A percentile compares a stretch with the other conserved stretches of the same genome.
phyloP scores from a whole-genome alignment of 306 rosid species.

The Gastrolobium villosum region DNA sequence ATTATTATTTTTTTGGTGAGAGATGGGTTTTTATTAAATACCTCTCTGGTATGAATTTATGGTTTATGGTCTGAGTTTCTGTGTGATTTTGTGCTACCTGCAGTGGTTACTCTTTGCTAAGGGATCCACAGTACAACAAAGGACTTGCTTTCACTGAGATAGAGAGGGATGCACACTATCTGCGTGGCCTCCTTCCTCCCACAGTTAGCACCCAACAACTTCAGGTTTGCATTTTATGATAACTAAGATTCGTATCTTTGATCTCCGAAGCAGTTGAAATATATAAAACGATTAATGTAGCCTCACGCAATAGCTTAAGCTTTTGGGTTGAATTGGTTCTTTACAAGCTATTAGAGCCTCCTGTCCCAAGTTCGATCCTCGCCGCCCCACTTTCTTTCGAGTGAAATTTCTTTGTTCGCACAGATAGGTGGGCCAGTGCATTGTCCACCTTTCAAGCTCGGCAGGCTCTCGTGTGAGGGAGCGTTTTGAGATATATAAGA shows the following conservation, averaged over 20 bases:
- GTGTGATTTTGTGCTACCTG: conserved; percentile 32
- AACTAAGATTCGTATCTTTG: background rate
- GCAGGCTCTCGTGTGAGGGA: too few species aligned
- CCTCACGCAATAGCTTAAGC: too few species aligned
- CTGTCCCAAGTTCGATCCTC: too few species aligned
- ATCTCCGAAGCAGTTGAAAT: too few species aligned
- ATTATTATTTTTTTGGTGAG: background rate
- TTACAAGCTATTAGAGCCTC: too few species aligned
- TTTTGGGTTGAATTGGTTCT: too few species aligned
- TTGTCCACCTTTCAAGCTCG: too few species aligned
- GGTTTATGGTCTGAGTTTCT: background rate
- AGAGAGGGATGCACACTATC: conserved; percentile 96
- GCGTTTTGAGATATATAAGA: too few species aligned
- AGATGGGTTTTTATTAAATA: background rate
- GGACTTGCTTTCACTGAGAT: conserved; percentile 90
- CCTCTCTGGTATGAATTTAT: background rate
- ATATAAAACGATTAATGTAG: too few species aligned
- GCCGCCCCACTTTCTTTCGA: too few species aligned
- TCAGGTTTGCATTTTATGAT: conserved; percentile 67
- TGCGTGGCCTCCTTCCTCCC: conserved; percentile 98
- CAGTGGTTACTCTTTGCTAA: conserved; percentile 90
- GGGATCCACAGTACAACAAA: conserved; percentile 97
- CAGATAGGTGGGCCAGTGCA: too few species aligned
- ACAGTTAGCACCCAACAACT: conserved; percentile 68
- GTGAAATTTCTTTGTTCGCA: too few species aligned